Base-by-base conservation (phyloP, 768 basidiomycete species). In the Suillus discolor region DNA sequence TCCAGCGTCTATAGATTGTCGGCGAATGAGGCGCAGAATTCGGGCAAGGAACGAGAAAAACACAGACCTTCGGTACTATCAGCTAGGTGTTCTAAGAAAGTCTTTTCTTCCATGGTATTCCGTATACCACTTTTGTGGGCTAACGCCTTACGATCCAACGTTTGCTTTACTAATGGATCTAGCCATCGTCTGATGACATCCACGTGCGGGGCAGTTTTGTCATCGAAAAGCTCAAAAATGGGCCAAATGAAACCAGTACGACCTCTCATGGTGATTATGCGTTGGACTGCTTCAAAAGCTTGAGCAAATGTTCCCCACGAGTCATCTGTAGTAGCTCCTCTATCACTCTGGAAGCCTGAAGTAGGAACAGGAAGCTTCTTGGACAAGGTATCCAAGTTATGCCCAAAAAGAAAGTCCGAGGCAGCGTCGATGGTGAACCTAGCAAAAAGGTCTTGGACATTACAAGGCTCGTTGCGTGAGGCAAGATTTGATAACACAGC, bases 391-490 rank as follows among this genome's bases (percentile, higher is more conserved):
- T 88, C 79, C 64, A 91, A 70, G 71, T 87, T 88, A 63, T 81
- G 79, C 9, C 89, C 90, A 65, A 93, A 91, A 44, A 92, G 79
- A 71, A 90, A 91, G 65, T 90, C 89, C 7, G 89, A 89, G 1
- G 90, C 88, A 0, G 89, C 81, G 72, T 92, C 91, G 47, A 91
- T 80, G 15, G 89, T 85, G 72, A 91, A 90, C 11, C 90, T 85
- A 20, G 85, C 76, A 69, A 82, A 90, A 4, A 92, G 79, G 70
- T 91, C 91, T 72, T 92, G 88, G 1, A 83, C 85, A 66, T 91
- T 89, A 70, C 84, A 82, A 3, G 88, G 80, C 64, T 79, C 75
- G 53, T 78, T 69, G 1, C 76, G 67, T 20, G 77, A 67, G 25
- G 81, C 75, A 18, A 81, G 70, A 9, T 78, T 69, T 16, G 83